Base-by-base conservation (phyloP, 2,329 filamentous ascomycete species). In the Paracorniculantispora psalliotae region DNA sequence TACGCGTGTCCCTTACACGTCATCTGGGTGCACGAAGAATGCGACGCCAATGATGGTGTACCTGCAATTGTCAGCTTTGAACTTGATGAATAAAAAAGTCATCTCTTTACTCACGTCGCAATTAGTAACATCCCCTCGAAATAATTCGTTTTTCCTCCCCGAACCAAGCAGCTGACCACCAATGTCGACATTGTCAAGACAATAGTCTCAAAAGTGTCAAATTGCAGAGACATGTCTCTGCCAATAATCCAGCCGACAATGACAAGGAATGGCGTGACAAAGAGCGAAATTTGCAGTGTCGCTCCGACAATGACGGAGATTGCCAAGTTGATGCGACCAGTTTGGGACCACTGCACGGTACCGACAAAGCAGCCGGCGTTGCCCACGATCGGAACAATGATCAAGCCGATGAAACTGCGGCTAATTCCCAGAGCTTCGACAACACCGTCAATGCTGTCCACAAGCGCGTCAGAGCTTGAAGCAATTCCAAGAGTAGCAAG, bases 401-500 rank as follows among this genome's bases (percentile, higher is more conserved):
- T 62, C 21, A 63, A 56, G 17, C 62, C 61, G 47, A 62, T 59
- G 56, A 63, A 63, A 60, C 60, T 62, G 23, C 62, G 49, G 48
- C 62, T 63, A 17, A 63, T 58, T 10, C 58, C 57, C 5, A 63
- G 52, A 4, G 62, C 60, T 19, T 62, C 62, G 17, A 63, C 58
- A 23, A 63, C 63, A 17, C 61, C 60, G 46, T 56, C 50, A 28
- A 67, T 65, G 28, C 63, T 65, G 54, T 65, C 62, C 26, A 68
- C 66, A 35, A 67, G 67, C 9, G 67, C 65, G 30, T 67, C 67
- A 13, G 67, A 67, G 59, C 66, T 65, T 39, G 57, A 52, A 7
- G 58, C 58, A 9, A 63, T 61, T 2, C 61, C 62, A n/a, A 62
- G 53, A 3, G 62, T 63, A 6, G 62, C 62, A 17, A 63, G 39